A percentile compares a stretch with the other conserved stretches of the same genome.
Conservation (phyloP, 441 rosid genomes). For the Erodium texanum region DNA sequence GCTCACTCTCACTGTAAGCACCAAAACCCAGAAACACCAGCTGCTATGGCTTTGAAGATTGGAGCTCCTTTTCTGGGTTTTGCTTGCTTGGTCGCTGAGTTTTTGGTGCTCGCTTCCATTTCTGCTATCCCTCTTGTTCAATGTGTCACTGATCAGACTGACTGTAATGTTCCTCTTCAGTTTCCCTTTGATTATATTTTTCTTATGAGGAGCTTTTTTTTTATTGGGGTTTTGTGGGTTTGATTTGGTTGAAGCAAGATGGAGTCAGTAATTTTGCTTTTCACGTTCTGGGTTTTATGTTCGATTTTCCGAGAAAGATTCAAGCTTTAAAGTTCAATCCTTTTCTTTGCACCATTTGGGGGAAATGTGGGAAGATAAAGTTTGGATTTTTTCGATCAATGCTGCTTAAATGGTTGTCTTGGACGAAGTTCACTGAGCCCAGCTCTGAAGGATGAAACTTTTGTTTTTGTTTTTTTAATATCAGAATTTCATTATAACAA, state of each 20-base stretch:
- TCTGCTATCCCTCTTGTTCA: conserved; percentile 34
- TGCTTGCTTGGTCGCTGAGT: conserved; percentile 2
- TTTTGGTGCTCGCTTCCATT: conserved; percentile 26
- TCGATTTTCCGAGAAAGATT: conserved; percentile 5
- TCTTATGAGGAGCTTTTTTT: neutral
- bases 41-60: conserved; percentile 32
- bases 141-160: conserved; percentile 63
- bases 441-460: neutral
- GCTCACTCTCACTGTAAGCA: neutral
- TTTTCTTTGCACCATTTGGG: conserved; percentile 19
- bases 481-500: too few relatives aligned
- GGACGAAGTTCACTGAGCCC: neutral
- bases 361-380: conserved; percentile 19
- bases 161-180: conserved; percentile 38
- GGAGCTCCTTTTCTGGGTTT: conserved; percentile 10
- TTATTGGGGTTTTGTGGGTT: neutral
- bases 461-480: neutral
- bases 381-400: neutral
- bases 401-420: too few relatives aligned
- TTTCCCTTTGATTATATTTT: conserved; percentile 10
- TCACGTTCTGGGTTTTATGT: conserved; percentile 2
- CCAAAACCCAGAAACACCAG: neutral
- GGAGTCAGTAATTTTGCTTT: neutral
- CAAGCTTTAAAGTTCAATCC: neutral
- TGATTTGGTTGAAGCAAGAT: conserved; percentile 18